A percentile compares a stretch with the other conserved stretches of the same genome.
Evolutionary conservation across 306 rosid species (phyloP).

Genomic region (Cyamopsis tetragonoloba): DNA sequence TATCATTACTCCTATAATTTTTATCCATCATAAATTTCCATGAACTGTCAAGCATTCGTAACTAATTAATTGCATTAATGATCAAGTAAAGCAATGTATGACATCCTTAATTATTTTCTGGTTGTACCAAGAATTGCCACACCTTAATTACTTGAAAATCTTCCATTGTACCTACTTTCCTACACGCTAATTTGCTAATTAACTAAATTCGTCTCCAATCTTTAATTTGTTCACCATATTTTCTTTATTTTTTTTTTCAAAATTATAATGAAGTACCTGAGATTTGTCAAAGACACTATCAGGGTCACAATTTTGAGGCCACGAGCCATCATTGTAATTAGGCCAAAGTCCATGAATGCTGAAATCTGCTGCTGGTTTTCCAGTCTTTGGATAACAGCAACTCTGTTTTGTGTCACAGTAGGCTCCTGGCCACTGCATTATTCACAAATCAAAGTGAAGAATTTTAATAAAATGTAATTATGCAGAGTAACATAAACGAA

Average conservation of each 20-base stretch:
- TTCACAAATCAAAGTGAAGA: neutral
- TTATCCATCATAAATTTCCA: neutral
- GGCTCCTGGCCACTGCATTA: conserved; percentile 75
- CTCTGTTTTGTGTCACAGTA: conserved; percentile 65
- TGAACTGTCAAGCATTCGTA: neutral
- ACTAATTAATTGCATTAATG: neutral
- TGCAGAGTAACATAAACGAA: neutral
- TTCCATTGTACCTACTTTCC: neutral
- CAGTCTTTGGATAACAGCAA: conserved; percentile 67
- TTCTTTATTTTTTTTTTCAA: neutral
- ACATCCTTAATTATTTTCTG: neutral
- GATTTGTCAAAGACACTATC: conserved; percentile 67
- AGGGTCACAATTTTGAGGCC: conserved; percentile 70
- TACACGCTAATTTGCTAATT: neutral
- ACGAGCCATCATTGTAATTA: conserved; percentile 59
- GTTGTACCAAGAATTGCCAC: neutral
- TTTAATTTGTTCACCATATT: neutral
- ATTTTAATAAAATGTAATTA: neutral
- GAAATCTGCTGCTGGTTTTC: conserved; percentile 71
- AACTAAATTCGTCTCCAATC: neutral
- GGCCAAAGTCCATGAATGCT: conserved; percentile 82
- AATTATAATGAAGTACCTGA: conserved; percentile 37
- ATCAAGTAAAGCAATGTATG: neutral
- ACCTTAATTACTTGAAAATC: neutral
- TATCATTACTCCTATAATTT: too few species aligned